phyloP scores from a whole-genome alignment of 768 basidiomycete genomes.

The Hygrocybe coccinea region DNA sequence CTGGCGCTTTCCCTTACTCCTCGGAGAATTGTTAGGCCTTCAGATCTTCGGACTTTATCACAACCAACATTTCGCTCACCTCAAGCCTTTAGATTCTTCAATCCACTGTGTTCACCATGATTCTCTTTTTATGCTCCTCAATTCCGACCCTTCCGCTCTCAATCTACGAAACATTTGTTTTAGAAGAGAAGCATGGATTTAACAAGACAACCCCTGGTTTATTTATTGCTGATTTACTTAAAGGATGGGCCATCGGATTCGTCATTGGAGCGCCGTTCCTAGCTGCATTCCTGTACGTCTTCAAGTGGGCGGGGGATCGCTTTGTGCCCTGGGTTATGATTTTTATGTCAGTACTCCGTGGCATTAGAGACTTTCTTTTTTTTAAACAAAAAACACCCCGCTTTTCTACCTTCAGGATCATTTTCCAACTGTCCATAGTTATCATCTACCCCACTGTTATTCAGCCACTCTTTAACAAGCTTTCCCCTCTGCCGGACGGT shows the following conservation, averaged over 20 bases:
- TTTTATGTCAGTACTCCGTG: slow-evolving; percentile 63
- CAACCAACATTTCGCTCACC: neutral
- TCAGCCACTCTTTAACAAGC: slow-evolving; percentile 96
- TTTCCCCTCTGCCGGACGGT: slow-evolving; percentile 76
- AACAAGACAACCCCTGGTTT: slow-evolving; percentile 84
- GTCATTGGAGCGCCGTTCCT: slow-evolving; percentile 81
- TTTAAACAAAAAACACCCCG: neutral
- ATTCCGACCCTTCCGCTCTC: slow-evolving; percentile 71
- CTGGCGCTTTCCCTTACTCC: neutral
- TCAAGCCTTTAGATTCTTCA: slow-evolving; percentile 60
- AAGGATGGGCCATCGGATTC: slow-evolving; percentile 68
- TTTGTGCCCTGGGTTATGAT: slow-evolving; percentile 94
- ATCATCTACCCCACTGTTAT: slow-evolving; percentile 81
- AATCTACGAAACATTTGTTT: slow-evolving; percentile 84
- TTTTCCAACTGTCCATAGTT: slow-evolving; percentile 81
- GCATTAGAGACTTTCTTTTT: neutral
- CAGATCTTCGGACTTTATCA: neutral
- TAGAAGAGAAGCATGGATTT: slow-evolving; percentile 95
- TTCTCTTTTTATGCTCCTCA: slow-evolving; percentile 61
- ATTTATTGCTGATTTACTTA: slow-evolving; percentile 76
- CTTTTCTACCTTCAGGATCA: slow-evolving; percentile 44
- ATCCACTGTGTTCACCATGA: slow-evolving; percentile 70
- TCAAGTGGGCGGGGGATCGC: slow-evolving; percentile 88
- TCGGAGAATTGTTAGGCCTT: neutral
- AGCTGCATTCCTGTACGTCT: slow-evolving; percentile 80